These are phyloP conservation scores for Loxodes magnus DNA, from an alignment of 73 alveolate species.

Conservation along the genomic window DNA sequence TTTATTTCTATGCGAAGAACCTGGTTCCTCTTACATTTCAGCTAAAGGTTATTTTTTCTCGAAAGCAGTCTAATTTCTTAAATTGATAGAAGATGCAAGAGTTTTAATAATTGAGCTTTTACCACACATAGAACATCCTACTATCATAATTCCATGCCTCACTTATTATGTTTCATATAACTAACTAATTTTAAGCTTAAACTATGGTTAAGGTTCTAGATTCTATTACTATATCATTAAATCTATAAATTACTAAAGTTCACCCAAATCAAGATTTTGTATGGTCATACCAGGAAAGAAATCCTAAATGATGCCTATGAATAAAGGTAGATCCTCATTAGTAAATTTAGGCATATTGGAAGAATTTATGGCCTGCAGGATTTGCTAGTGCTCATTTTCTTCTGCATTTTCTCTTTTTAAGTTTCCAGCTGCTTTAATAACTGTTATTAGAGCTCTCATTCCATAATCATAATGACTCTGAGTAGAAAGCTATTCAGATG, in stretches of 20 bases:
- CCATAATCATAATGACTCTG: conserved; percentile 83
- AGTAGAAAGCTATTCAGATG: conserved; percentile 54
- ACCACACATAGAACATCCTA: conserved; percentile 49
- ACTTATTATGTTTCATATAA: conserved; percentile 77
- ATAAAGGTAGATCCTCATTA: conserved; percentile 67
- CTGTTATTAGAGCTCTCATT: conserved; percentile 82
- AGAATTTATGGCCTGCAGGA: conserved; percentile 47
- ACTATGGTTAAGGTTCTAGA: conserved; percentile 48
- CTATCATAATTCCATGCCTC: conserved; percentile 79
- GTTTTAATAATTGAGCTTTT: conserved; percentile 43
- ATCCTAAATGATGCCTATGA: conserved; percentile 64
- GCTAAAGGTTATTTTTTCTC: too few relatives aligned
- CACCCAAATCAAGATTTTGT: conserved; percentile 37
- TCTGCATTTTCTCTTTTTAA: conserved; percentile 42
- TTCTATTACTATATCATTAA: conserved; percentile 44
- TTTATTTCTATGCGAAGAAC: conserved; percentile 77
- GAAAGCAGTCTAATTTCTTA: conserved; percentile 46
- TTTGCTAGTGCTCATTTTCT: conserved; percentile 41
- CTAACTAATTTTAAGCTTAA: conserved; percentile 50
- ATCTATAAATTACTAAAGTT: conserved; percentile 34
- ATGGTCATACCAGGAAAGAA: conserved; percentile 85
- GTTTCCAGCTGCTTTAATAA: conserved; percentile 52
- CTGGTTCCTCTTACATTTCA: conserved; percentile 43
- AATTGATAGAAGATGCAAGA: conserved; percentile 44
- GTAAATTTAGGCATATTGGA: conserved; percentile 53